phyloP scores from a whole-genome alignment of 139 green algal genomes.

The Asterochloris sp. region DNA sequence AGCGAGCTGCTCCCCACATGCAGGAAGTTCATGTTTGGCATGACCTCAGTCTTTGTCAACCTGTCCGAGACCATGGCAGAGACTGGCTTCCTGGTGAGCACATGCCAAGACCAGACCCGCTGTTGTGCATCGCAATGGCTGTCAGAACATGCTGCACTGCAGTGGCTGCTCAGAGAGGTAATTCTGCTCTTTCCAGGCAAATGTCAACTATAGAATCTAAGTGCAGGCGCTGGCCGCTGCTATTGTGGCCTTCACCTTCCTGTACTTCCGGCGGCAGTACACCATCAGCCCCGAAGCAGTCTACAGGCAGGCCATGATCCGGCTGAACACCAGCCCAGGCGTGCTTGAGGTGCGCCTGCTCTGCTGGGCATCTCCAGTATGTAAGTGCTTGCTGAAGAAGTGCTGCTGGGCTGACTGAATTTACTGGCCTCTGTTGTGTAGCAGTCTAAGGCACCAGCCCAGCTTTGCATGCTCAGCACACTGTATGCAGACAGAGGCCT shows the following conservation, averaged over 20 bases:
- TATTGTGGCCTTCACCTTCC: constrained; percentile 26
- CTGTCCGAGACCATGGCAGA: constrained; percentile 56
- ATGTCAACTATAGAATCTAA: neutral
- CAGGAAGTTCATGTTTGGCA: constrained; percentile 27
- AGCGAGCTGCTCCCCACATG: neutral
- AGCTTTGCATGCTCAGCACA: too few relatives aligned
- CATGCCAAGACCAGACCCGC: neutral
- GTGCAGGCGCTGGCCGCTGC: constrained; percentile 41
- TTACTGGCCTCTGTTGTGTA: neutral
- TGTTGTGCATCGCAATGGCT: neutral
- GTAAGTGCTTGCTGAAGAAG: neutral
- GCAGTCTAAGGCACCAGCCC: neutral
- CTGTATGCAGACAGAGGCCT: too few relatives aligned
- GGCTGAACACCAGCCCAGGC: constrained; percentile 62
- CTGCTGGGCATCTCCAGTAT: too few relatives aligned
- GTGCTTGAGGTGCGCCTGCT: constrained; percentile 53
- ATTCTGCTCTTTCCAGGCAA: neutral
- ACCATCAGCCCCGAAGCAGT: constrained; percentile 50
- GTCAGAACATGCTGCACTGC: neutral
- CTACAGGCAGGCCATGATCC: constrained; percentile 60
- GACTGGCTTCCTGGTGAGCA: constrained; percentile 47
- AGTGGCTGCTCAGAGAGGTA: neutral
- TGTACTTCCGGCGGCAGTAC: constrained; percentile 37
- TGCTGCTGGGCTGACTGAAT: neutral
- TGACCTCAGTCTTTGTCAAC: constrained; percentile 49